A percentile compares a stretch with the other conserved stretches of the same genome.
Conservation (phyloP, 2,329 filamentous ascomycete species). For the Paradendryphiella salina region DNA sequence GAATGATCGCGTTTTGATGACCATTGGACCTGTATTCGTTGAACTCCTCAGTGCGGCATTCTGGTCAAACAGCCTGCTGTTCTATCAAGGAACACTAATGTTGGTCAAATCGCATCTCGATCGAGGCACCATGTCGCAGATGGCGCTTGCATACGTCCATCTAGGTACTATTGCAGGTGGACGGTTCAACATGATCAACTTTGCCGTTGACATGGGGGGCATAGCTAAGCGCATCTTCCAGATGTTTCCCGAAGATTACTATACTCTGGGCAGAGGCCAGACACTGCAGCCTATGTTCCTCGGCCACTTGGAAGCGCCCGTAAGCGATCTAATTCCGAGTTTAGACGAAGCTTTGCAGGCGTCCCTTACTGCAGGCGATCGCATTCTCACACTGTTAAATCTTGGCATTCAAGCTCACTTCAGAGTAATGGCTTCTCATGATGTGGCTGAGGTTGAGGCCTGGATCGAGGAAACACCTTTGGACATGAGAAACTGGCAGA, state of each 20-base stretch:
- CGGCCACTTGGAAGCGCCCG: constrained; percentile 68
- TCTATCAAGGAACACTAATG: constrained; percentile 70
- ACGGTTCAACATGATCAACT: constrained; percentile 70
- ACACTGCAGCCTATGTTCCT: constrained; percentile 72
- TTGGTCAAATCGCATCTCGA: constrained; percentile 69
- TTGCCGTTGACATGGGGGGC: constrained; percentile 66
- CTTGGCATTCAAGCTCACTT: constrained; percentile 69
- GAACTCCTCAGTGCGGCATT: constrained; percentile 72
- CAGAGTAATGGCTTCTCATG: constrained; percentile 70
- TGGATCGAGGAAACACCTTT: constrained; percentile 73
- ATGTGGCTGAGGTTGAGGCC: constrained; percentile 68
- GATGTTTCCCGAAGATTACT: constrained; percentile 57
- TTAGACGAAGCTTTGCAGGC: constrained; percentile 69
- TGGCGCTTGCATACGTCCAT: constrained; percentile 68
- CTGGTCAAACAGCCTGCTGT: constrained; percentile 73
- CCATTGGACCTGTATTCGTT: constrained; percentile 69
- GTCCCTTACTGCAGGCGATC: constrained; percentile 68
- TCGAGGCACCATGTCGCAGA: constrained; percentile 68
- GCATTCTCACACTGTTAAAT: constrained; percentile 71
- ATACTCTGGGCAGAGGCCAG: constrained; percentile 68
- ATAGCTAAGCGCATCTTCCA: constrained; percentile 67
- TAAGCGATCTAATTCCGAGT: constrained; percentile 61
- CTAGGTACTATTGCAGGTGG: constrained; percentile 68
- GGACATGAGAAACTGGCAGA: constrained; percentile 72
- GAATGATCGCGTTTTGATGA: constrained; percentile 60